Evolutionary conservation across 129 eudicot genomes (phyloP).

Genomic region (Deinandra increscens): DNA sequence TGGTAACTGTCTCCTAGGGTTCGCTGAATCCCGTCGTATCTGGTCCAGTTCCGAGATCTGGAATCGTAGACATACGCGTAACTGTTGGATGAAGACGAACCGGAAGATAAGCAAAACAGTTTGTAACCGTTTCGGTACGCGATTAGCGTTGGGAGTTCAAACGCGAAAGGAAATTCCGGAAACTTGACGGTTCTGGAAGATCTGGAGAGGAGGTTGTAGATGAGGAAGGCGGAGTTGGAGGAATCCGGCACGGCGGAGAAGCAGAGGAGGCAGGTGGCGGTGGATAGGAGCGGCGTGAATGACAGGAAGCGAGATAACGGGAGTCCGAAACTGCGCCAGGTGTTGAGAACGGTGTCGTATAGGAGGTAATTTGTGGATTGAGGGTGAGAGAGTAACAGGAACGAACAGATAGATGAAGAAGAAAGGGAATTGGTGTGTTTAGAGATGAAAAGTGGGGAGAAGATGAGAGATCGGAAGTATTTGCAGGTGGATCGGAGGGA

Average conservation of each 20-base stretch:
- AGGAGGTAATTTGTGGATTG: conserved; percentile 50
- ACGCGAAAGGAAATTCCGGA: conserved; percentile 49
- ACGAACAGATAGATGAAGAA: conserved; percentile 44
- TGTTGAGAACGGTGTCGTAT: conserved; percentile 45
- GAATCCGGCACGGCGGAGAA: conserved; percentile 50
- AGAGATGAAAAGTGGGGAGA: conserved; percentile 60
- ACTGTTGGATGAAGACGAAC: conserved; percentile 27
- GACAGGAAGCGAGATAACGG: conserved; percentile 34
- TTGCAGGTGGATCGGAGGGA: conserved; percentile 69
- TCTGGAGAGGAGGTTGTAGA: conserved; percentile 46
- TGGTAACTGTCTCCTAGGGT: conserved; percentile 32
- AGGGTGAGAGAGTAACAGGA: conserved; percentile 66
- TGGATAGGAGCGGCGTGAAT: conserved; percentile 36
- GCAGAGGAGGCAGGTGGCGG: conserved; percentile 58
- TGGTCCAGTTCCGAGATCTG: conserved; percentile 34
- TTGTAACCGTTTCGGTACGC: conserved; percentile 40
- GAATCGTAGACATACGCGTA: conserved; percentile 56
- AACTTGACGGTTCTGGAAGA: conserved; percentile 46
- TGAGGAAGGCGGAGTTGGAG: conserved; percentile 49
- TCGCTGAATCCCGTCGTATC: conserved; percentile 32
- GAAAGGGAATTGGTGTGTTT: conserved; percentile 40
- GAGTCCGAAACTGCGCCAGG: conserved; percentile 51
- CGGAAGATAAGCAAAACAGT: conserved; percentile 42
- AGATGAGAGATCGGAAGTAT: conserved; percentile 60
- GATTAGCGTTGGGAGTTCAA: conserved; percentile 48